Conservation (phyloP, 2,329 filamentous ascomycete species). For the Colletotrichum chrysophilum region DNA sequence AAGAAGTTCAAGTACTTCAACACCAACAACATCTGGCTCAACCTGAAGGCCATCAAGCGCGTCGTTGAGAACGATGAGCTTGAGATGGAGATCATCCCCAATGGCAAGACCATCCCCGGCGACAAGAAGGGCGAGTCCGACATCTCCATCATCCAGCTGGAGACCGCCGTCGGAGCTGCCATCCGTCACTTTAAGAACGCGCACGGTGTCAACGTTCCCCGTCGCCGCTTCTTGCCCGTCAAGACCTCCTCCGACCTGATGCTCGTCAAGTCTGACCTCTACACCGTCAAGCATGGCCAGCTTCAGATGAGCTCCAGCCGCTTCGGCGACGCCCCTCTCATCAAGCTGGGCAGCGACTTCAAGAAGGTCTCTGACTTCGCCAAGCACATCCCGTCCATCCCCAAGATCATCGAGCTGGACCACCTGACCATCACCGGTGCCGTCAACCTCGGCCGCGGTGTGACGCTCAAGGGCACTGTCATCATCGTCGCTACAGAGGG, state of each 20-base stretch:
- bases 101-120: constrained; percentile 96
- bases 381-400: constrained; percentile 84
- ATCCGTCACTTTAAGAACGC: constrained; percentile 99
- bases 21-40: constrained; percentile 99
- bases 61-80: constrained; percentile 98
- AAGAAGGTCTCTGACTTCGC: constrained; percentile 99
- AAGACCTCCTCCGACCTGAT: constrained; percentile 99
- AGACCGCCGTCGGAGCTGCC: constrained; percentile 97
- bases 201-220: constrained; percentile 98
- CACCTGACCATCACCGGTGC: constrained; percentile 97
- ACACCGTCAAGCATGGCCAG: constrained; percentile 98
- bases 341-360: constrained; percentile 99
- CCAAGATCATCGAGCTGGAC: constrained; percentile 89
- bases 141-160: constrained; percentile 95
- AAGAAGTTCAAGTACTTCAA: constrained; percentile 99
- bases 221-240: constrained; percentile 97
- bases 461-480: constrained; percentile 96
- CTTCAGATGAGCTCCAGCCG: constrained; percentile 95
- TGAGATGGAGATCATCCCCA: constrained; percentile 99
- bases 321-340: constrained; percentile 94
- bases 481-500: constrained; percentile 99
- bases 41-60: constrained; percentile 95
- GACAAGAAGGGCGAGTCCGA: constrained; percentile 99
- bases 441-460: constrained; percentile 94
- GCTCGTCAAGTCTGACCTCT: constrained; percentile 99